Evolutionary conservation across 1,284 basidiomycete species (phyloP), one percentile per base, ranked within the genome.

Genomic region (Sphagnurus paluster): DNA sequence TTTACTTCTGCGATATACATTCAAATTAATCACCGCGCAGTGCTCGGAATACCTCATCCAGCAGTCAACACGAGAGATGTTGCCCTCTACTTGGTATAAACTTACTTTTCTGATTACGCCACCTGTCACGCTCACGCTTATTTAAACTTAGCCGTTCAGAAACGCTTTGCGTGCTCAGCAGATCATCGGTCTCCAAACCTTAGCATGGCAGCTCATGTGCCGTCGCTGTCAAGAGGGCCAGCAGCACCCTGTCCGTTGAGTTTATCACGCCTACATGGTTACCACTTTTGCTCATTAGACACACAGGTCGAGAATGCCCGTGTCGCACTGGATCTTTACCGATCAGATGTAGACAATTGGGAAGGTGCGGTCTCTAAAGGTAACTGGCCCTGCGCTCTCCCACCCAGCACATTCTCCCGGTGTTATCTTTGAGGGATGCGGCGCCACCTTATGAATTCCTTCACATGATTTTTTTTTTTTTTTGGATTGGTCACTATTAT

Each of bases 51-150:
- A 49, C 83, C 86, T 10, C 88, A 90, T 64, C 78, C 81, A 19
- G 86, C 87, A 8, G 80, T 84, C n/a, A 72, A 75, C 41, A 90
- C 88, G n/a, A 78, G 88, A 45, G 89, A 91, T 56, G 84, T 89
- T 34, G 88, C 81, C 2, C 66, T 91, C 24, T 91, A 89, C 65
- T 79, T 82, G 62, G 75, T 76, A 54, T n/a, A 42, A n/a, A n/a
- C 32, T 58, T 49, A 26, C 41, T 26, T 48, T 42, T 19, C 41
- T 23, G 42, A 39, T 45, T 52, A 46, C 50, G 42, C 46, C 35
- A 43, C 19, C 39, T 34, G 40, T 46, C 34, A 38, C 28, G 24
- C 39, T 49, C 37, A 26, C 45, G 36, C 46, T 35, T 43, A 38
- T 26, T 13, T 8, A 3, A 17, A 3, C 17, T 20, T 32, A 76